phyloP scores from a whole-genome alignment of 2,329 filamentous ascomycete genomes.

The Penicillium sp. region DNA sequence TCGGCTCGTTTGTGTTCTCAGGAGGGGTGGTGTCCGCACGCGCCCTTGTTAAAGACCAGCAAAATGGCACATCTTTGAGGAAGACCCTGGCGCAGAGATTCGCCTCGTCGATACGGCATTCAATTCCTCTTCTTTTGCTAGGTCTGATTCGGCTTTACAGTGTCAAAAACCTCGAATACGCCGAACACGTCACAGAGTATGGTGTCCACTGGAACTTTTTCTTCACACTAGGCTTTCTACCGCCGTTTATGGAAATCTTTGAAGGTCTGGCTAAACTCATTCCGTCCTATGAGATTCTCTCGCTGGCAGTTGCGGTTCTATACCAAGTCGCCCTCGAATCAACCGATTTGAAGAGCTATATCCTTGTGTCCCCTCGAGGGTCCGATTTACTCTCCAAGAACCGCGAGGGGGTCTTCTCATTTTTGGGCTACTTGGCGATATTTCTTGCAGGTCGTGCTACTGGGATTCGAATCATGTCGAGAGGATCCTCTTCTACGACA shows the following conservation, averaged over 20 bases:
- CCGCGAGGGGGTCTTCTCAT: conserved; percentile 93
- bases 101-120: conserved; percentile 72
- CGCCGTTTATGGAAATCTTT: conserved; percentile 85
- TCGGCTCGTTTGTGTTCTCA: conserved; percentile 96
- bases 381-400: conserved; percentile 84
- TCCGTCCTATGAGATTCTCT: conserved; percentile 77
- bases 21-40: conserved; percentile 89
- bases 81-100: conserved; percentile 61
- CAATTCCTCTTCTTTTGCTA: conserved; percentile 78
- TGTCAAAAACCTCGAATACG: conserved; percentile 94
- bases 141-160: conserved; percentile 81
- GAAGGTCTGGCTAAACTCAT: conserved; percentile 72
- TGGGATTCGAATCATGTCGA: conserved; percentile 78
- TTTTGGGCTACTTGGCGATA: conserved; percentile 90
- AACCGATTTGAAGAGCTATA: conserved; percentile 78
- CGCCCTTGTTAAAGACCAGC: conserved; percentile 72
- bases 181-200: conserved; percentile 96
- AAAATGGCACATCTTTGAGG: conserved; percentile 51
- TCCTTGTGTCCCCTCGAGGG: conserved; percentile 77
- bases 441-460: conserved; percentile 87
- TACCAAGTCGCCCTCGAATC: conserved; percentile 80
- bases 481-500: conserved; percentile 54
- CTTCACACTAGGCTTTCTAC: conserved; percentile 88
- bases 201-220: conserved; percentile 99
- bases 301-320: conserved; percentile 67